phyloP scores from a whole-genome alignment of 768 basidiomycete species.

The Heimioporus sp. region DNA sequence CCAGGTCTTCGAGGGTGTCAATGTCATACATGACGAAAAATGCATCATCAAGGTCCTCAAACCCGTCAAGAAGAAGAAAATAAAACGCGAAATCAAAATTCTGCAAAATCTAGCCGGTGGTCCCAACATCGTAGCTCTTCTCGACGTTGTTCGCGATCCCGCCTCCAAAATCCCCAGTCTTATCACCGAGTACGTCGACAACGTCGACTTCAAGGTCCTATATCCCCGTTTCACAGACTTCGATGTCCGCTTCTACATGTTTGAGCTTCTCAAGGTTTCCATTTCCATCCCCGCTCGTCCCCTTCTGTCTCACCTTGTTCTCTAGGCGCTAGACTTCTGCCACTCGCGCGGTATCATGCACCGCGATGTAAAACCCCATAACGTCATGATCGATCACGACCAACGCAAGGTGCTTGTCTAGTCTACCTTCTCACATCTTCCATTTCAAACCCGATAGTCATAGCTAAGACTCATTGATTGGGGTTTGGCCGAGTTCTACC shows the following conservation, averaged over 20 bases:
- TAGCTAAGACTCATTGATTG: slow-evolving; percentile 97
- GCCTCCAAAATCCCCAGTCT: slow-evolving; percentile 96
- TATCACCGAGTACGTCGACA: slow-evolving; percentile 97
- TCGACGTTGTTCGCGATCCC: slow-evolving; percentile 95
- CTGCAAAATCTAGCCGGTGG: slow-evolving; percentile 95
- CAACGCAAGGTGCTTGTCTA: slow-evolving; percentile 71
- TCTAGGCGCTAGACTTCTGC: slow-evolving; percentile 90
- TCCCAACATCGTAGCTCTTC: slow-evolving; percentile 88
- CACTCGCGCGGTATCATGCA: slow-evolving; percentile 99
- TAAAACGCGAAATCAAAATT: slow-evolving; percentile 98
- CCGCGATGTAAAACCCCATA: slow-evolving; percentile 97
- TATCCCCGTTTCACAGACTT: slow-evolving; percentile 95
- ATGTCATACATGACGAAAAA: slow-evolving; percentile 87
- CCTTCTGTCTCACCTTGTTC: background rate
- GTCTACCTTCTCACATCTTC: slow-evolving; percentile 6
- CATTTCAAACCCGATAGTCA: slow-evolving; percentile 11
- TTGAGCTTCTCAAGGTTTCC: slow-evolving; percentile 86
- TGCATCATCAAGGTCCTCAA: slow-evolving; percentile 99
- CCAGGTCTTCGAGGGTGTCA: slow-evolving; percentile 91
- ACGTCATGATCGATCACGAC: slow-evolving; percentile 99
- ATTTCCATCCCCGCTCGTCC: background rate
- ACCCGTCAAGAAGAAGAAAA: slow-evolving; percentile 99
- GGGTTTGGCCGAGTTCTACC: slow-evolving; percentile 98
- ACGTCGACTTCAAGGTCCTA: slow-evolving; percentile 94
- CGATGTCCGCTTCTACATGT: slow-evolving; percentile 96